Evolutionary conservation across 139 green algal genomes (phyloP).

Genomic region (Picocystis salinarum): DNA sequence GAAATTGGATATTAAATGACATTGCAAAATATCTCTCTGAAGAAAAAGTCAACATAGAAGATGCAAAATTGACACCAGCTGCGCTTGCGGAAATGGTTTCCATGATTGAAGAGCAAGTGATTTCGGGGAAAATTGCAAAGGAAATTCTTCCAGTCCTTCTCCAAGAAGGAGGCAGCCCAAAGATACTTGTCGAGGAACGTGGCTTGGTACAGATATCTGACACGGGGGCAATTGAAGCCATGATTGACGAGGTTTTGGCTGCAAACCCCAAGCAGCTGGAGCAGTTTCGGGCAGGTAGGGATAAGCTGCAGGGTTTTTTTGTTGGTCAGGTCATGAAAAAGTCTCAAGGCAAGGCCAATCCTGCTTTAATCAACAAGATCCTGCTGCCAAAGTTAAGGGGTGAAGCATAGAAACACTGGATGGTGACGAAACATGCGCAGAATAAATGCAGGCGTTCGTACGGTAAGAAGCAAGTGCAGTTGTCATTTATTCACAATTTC

Average conservation of each 20-base stretch:
- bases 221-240: constrained; percentile 34
- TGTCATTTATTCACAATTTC: too few species aligned
- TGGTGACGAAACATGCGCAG: too few species aligned
- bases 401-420: too few species aligned
- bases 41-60: constrained; percentile 1
- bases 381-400: constrained; percentile 45
- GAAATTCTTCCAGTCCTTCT: constrained; percentile 58
- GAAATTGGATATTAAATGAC: constrained; percentile 9
- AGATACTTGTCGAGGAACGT: constrained; percentile 16
- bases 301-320: constrained; percentile 75
- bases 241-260: constrained; percentile 59
- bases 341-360: constrained; percentile 54
- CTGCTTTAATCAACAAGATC: constrained; percentile 48
- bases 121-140: constrained; percentile 95
- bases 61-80: constrained; percentile 5
- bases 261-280: constrained; percentile 65
- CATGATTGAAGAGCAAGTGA: constrained; percentile 68
- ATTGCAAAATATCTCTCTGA: not conserved
- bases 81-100: constrained; percentile 71
- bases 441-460: too few species aligned
- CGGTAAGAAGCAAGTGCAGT: too few species aligned
- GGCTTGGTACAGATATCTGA: constrained; percentile 63
- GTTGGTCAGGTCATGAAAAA: constrained; percentile 67
- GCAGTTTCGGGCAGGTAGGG: constrained; percentile 58
- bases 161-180: constrained; percentile 1